Conservation (phyloP, 1,139 yeast genomes). For the Saccharomycopsis hybrid region DNA sequence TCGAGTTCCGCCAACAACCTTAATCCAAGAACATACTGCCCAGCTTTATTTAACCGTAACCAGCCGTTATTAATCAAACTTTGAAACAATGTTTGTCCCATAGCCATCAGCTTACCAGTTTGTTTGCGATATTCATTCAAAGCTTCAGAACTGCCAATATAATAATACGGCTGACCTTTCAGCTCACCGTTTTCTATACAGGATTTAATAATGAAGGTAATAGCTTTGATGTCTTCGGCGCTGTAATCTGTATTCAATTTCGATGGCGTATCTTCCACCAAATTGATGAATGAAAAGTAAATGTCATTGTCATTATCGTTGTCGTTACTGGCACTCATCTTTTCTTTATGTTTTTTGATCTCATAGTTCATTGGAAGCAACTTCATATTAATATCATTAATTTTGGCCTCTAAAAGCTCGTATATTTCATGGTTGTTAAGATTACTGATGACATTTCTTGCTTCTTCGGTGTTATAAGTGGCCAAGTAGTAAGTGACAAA, state of each 20-base stretch:
- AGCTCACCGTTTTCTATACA: constrained; percentile 8
- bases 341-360: constrained; percentile 16
- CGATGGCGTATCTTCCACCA: constrained; percentile 10
- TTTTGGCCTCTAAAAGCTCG: constrained; percentile 7
- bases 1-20: constrained; percentile 18
- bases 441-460: neutral
- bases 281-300: constrained; percentile 17
- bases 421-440: constrained; percentile 2
- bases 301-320: neutral
- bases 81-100: constrained; percentile 15
- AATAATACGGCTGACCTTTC: neutral
- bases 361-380: constrained; percentile 17
- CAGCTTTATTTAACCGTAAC: constrained; percentile 5
- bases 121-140: constrained; percentile 12
- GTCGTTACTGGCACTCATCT: neutral
- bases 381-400: constrained; percentile 13
- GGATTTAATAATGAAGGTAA: constrained; percentile 9
- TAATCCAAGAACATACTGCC: constrained; percentile 15
- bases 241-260: constrained; percentile 14
- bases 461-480: neutral
- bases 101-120: constrained; percentile 14
- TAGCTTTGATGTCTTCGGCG: constrained; percentile 18
- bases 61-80: constrained; percentile 17
- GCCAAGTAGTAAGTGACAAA: neutral
- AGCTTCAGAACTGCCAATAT: constrained; percentile 17